These are phyloP conservation scores for Fusarium sp. DNA, from an alignment of 2,329 filamentous ascomycete species.

Conservation along the genomic window DNA sequence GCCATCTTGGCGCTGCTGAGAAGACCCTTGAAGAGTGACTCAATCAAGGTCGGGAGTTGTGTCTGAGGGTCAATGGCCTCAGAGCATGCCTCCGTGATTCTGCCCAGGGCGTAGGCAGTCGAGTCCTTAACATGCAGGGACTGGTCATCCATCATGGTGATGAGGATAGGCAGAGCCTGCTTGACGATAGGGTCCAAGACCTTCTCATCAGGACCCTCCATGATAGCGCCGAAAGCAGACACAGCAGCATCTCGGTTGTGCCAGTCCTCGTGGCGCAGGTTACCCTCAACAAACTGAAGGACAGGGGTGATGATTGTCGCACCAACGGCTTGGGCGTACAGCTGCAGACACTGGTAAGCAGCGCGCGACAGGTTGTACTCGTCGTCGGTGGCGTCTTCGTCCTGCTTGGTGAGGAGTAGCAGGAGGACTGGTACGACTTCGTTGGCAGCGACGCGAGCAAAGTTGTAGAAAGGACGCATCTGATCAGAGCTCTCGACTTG, in stretches of 20 bases:
- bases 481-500: constrained; percentile 81
- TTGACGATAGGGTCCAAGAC: constrained; percentile 94
- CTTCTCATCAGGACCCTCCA: constrained; percentile 97
- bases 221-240: constrained; percentile 96
- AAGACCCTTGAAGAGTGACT: constrained; percentile 89
- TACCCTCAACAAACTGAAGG: constrained; percentile 89
- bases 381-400: constrained; percentile 95
- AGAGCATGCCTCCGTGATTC: constrained; percentile 93
- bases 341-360: constrained; percentile 94
- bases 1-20: constrained; percentile 96
- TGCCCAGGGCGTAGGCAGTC: constrained; percentile 93
- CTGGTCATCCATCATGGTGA: constrained; percentile 90
- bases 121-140: constrained; percentile 95
- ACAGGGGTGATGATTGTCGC: constrained; percentile 87
- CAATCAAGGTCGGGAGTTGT: constrained; percentile 87
- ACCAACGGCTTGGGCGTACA: constrained; percentile 93
- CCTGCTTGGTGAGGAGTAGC: constrained; percentile 91
- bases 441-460: constrained; percentile 89
- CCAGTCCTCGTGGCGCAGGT: constrained; percentile 93
- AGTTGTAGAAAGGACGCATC: constrained; percentile 94
- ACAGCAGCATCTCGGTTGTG: constrained; percentile 94
- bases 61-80: constrained; percentile 88
- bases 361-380: constrained; percentile 98
- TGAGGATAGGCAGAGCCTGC: constrained; percentile 91
- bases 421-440: constrained; percentile 96